Conservation (phyloP, 2,329 filamentous ascomycete species). For the Cryphonectria naterciae region DNA sequence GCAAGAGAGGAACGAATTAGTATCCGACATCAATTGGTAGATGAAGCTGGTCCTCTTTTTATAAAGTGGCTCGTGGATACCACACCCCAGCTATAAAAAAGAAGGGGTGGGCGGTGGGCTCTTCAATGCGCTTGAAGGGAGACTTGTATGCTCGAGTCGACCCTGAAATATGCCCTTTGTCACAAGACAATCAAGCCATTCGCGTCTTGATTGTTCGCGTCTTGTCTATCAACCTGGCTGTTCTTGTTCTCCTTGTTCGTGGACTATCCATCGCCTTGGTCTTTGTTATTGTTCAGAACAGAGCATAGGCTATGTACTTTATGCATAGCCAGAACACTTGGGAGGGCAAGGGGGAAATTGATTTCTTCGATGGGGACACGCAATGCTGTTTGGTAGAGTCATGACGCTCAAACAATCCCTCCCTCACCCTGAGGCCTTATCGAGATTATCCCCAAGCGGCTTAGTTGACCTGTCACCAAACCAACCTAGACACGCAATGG, state of each 20-base stretch:
- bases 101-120: neutral
- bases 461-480: conserved; percentile 4
- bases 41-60: neutral
- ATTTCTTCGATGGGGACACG: neutral
- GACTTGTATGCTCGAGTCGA: neutral
- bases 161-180: conserved; percentile 11
- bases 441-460: conserved; percentile 10
- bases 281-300: neutral
- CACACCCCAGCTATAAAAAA: neutral
- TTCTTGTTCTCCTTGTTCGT: neutral
- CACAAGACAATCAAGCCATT: conserved; percentile 6
- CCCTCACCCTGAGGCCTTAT: conserved; percentile 11
- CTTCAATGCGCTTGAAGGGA: neutral
- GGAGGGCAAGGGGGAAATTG: neutral
- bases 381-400: neutral
- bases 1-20: neutral
- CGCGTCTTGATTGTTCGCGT: neutral
- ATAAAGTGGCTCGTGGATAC: neutral
- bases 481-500: neutral
- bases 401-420: conserved; percentile 4
- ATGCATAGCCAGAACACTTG: neutral
- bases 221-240: neutral
- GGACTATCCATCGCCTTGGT: neutral
- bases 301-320: neutral
- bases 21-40: neutral